Evolutionary conservation across 75 land plant genomes (phyloP).

Genomic region (Pinus tabuliformis): DNA sequence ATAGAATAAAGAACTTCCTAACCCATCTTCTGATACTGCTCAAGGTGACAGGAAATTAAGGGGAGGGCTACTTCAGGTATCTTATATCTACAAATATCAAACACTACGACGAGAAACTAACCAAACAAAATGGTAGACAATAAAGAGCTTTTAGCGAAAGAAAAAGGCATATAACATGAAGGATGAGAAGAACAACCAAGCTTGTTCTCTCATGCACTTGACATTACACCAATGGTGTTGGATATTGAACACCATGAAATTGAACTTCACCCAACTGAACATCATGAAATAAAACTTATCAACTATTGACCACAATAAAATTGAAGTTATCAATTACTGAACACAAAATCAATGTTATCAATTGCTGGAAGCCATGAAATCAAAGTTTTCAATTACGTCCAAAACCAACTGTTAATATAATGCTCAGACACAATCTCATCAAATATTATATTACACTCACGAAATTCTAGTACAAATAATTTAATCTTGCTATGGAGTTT

Average conservation of each 20-base stretch:
- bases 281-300: too few relatives aligned
- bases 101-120: neutral
- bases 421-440: neutral
- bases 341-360: too few relatives aligned
- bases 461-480: neutral
- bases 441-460: neutral
- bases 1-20: too few relatives aligned
- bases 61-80: neutral
- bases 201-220: neutral
- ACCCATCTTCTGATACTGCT: too few relatives aligned
- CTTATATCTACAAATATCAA: conserved; percentile 1
- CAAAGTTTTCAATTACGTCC: neutral
- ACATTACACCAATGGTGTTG: neutral
- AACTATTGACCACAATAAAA: too few relatives aligned
- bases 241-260: too few relatives aligned
- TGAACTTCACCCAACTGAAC: too few relatives aligned
- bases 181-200: too few relatives aligned
- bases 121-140: neutral
- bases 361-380: too few relatives aligned
- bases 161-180: too few relatives aligned
- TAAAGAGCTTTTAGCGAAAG: neutral
- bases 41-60: neutral
- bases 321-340: too few relatives aligned
- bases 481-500: neutral
- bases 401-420: neutral